Evolutionary conservation across 179 eudicot species (phyloP), one percentile per base, ranked within the genome.

Genomic region (Heliamphora pulchella): DNA sequence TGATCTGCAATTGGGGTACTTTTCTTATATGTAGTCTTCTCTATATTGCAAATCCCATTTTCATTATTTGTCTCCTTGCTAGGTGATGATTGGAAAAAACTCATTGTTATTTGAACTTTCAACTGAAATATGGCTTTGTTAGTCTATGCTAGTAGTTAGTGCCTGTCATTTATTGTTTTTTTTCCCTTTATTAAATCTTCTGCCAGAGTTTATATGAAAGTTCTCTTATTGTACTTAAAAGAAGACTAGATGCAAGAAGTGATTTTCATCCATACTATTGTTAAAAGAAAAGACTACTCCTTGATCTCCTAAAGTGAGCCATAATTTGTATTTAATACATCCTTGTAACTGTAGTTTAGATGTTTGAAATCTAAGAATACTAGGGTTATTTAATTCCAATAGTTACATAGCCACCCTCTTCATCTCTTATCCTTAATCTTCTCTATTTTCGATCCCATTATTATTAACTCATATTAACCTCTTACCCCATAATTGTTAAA

Each of bases 1-100:
- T 10, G 93, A 86, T 57, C 84, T 92, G 57, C 88, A 86, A 71
- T 85, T 92, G 62, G 94, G 91, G 96, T 91, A 87, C n/a, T 59
- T 59, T 64, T 51, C 59, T 80, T 69, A 1, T 57, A 3, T 17
- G 51, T 41, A 50, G 22, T 78, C 46, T 31, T 50, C 51, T 22
- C 44, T 11, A 10, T 3, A 2, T 11, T 17, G 39, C 51, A 54
- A 10, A 14, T 58, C 54, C 54, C 10, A n/a, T 31, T 75, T 14
- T 4, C 22, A 41, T 17, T 62, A 43, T 11, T 58, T 39, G 5
- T 18, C 41, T 44, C 39, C 43, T 61, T n/a, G 53, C 53, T 74
- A 39, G 63, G 43, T 39, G 17, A 31, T 31, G 58, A 17, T 22
- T 5, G 59, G 47, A 71, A 44, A 71, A 48, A 15, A 20, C 4